phyloP scores from a whole-genome alignment of 2,329 filamentous ascomycete genomes.

The Didymella pomorum region DNA sequence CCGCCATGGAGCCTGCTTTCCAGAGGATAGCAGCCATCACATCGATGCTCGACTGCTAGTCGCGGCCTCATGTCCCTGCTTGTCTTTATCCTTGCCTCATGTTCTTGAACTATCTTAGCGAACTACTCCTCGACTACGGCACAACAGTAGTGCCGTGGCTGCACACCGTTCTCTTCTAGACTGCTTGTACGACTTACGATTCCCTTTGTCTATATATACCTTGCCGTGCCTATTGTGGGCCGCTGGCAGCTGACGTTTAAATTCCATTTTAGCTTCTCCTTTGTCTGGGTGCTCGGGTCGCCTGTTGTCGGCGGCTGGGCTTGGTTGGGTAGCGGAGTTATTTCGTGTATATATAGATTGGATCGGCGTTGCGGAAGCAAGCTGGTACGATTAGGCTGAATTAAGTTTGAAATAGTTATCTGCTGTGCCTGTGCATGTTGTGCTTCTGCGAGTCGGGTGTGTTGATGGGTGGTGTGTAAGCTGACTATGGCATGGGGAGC shows the following conservation, averaged over 20 bases:
- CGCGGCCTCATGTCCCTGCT: not conserved
- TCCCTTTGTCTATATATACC: slow-evolving; percentile 40
- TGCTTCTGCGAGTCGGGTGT: not conserved
- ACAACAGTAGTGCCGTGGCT: not conserved
- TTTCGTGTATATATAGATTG: slow-evolving; percentile 20
- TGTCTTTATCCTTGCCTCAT: slow-evolving; percentile 14
- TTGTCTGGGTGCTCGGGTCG: slow-evolving; percentile 14
- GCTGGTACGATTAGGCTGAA: slow-evolving; percentile 6
- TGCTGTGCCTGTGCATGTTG: not conserved
- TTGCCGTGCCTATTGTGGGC: slow-evolving; percentile 29
- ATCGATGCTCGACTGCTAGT: slow-evolving; percentile 44
- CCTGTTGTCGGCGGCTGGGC: slow-evolving; percentile 22
- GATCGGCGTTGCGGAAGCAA: slow-evolving; percentile 4
- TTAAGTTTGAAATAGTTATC: slow-evolving; percentile 4
- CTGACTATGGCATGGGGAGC: not conserved
- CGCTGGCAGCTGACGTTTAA: slow-evolving; percentile 16
- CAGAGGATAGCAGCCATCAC: slow-evolving; percentile 47
- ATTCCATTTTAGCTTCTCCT: slow-evolving; percentile 1
- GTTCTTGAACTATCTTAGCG: slow-evolving; percentile 6
- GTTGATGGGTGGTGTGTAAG: not conserved
- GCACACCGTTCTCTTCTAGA: slow-evolving; percentile 27
- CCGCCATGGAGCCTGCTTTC: slow-evolving; percentile 44
- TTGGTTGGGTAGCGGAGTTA: not conserved
- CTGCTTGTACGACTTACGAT: slow-evolving; percentile 44
- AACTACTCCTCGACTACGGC: slow-evolving; percentile 1